Evolutionary conservation across 1,139 yeast species (phyloP).

Genomic region (Nakaseomyces kungkrabaensis): DNA sequence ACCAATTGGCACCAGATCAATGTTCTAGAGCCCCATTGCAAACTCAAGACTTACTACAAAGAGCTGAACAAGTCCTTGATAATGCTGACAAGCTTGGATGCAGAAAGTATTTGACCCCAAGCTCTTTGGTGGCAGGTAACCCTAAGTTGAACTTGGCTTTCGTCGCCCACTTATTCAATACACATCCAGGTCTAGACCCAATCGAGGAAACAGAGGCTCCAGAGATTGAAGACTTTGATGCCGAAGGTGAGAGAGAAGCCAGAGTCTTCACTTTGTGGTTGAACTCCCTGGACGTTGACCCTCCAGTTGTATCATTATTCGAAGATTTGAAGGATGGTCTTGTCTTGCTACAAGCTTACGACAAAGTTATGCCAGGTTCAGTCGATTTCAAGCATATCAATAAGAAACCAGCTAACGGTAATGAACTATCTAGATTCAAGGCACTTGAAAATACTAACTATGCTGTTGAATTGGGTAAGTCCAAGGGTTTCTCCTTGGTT

Average conservation of each 20-base stretch:
- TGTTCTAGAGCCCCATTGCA: conserved; percentile 80
- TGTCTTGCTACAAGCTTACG: conserved; percentile 82
- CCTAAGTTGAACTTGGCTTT: conserved; percentile 94
- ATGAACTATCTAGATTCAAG: conserved; percentile 77
- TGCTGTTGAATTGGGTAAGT: conserved; percentile 92
- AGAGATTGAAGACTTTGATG: conserved; percentile 89
- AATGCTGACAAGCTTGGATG: conserved; percentile 89
- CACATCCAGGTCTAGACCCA: conserved; percentile 94
- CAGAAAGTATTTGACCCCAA: conserved; percentile 91
- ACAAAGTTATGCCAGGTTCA: conserved; percentile 89
- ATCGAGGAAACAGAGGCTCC: conserved; percentile 84
- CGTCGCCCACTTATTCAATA: conserved; percentile 93
- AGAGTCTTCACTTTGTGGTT: conserved; percentile 97
- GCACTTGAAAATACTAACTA: conserved; percentile 94
- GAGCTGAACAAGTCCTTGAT: conserved; percentile 78
- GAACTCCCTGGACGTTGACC: conserved; percentile 91
- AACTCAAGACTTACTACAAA: conserved; percentile 54
- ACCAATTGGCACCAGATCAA: conserved; percentile 76
- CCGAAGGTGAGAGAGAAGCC: conserved; percentile 99
- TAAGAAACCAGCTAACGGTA: conserved; percentile 64
- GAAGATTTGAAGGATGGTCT: conserved; percentile 95
- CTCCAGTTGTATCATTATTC: conserved; percentile 81
- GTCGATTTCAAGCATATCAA: conserved; percentile 75
- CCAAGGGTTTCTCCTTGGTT: conserved; percentile 82
- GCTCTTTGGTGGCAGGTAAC: conserved; percentile 87